Conservation (phyloP, 2,329 filamentous ascomycete genomes). For the Aspergillus fijiensis region DNA sequence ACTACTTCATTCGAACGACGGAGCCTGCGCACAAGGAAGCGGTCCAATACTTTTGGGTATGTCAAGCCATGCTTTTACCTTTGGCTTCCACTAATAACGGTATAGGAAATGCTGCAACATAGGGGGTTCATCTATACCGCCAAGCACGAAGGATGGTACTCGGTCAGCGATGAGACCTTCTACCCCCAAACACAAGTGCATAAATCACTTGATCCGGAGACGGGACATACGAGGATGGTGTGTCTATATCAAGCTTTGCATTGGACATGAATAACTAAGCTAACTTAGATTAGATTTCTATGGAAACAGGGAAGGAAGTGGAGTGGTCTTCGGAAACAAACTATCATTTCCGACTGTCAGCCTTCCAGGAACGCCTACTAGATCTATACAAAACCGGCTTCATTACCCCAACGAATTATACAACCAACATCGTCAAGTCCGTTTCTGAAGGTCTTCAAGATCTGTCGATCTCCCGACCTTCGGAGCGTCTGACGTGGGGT, state of each 20-base stretch:
- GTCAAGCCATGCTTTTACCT: background rate
- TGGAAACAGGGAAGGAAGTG: conserved; percentile 87
- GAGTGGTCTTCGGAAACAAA: conserved; percentile 93
- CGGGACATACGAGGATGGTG: conserved; percentile 78
- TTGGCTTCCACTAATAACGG: background rate
- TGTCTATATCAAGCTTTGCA: background rate
- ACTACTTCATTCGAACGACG: conserved; percentile 91
- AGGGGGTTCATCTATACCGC: conserved; percentile 77
- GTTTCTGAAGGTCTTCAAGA: conserved; percentile 79
- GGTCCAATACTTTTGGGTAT: conserved; percentile 84
- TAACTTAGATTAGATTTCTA: conserved; percentile 55
- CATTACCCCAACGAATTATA: conserved; percentile 69
- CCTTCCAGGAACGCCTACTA: conserved; percentile 74
- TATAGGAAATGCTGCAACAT: conserved; percentile 66
- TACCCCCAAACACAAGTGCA: conserved; percentile 78
- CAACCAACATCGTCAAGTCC: conserved; percentile 75
- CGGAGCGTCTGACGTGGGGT: conserved; percentile 78
- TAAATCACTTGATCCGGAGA: conserved; percentile 71
- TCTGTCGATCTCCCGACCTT: conserved; percentile 82
- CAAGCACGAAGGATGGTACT: conserved; percentile 94
- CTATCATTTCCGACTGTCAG: conserved; percentile 90
- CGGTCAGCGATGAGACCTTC: conserved; percentile 93
- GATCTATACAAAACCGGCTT: conserved; percentile 79
- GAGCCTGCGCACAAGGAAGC: conserved; percentile 77
- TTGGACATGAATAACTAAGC: conserved; percentile 1